Percentiles rank a stretch among this genome's conserved stretches.
Evolutionary conservation across 805 yeast genomes (phyloP).

Genomic region (Saturnispora besseyi): DNA sequence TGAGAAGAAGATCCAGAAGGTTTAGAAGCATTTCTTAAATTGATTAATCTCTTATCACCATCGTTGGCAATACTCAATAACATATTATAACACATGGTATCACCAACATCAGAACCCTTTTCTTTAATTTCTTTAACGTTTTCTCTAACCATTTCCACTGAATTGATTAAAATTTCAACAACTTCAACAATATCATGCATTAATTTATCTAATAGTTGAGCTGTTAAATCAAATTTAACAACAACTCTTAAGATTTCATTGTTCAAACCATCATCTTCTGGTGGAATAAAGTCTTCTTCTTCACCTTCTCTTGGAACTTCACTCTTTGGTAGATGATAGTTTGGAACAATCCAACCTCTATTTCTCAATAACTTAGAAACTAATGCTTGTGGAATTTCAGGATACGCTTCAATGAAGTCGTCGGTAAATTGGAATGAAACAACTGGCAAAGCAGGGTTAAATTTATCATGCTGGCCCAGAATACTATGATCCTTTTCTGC

Average conservation of each 20-base stretch:
- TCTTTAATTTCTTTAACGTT: conserved; percentile 17
- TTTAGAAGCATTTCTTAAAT: conserved; percentile 15
- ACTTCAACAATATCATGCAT: conserved; percentile 51
- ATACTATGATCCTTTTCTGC: neutral
- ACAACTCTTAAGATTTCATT: conserved; percentile 79
- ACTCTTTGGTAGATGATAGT: conserved; percentile 64
- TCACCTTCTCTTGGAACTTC: conserved; percentile 12
- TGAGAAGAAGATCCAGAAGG: conserved; percentile 15
- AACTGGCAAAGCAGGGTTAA: conserved; percentile 76
- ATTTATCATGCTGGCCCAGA: conserved; percentile 34
- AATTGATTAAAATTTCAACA: conserved; percentile 42
- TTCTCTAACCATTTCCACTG: conserved; percentile 35
- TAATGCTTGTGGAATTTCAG: conserved; percentile 75
- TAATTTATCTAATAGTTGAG: conserved; percentile 51
- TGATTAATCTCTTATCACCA: conserved; percentile 36
- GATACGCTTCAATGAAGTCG: conserved; percentile 47
- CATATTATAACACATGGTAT: conserved; percentile 36
- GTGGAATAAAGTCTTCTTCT: conserved; percentile 19
- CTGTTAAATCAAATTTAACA: conserved; percentile 59
- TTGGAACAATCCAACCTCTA: conserved; percentile 83
- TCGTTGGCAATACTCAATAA: conserved; percentile 47
- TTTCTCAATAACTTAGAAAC: conserved; percentile 64
- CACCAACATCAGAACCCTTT: conserved; percentile 23
- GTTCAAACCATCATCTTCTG: conserved; percentile 27
- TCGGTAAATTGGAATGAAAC: conserved; percentile 74